These are phyloP conservation scores for Talaromyces sp. DNA, from an alignment of 2,329 filamentous ascomycete species.

Conservation along the genomic window DNA sequence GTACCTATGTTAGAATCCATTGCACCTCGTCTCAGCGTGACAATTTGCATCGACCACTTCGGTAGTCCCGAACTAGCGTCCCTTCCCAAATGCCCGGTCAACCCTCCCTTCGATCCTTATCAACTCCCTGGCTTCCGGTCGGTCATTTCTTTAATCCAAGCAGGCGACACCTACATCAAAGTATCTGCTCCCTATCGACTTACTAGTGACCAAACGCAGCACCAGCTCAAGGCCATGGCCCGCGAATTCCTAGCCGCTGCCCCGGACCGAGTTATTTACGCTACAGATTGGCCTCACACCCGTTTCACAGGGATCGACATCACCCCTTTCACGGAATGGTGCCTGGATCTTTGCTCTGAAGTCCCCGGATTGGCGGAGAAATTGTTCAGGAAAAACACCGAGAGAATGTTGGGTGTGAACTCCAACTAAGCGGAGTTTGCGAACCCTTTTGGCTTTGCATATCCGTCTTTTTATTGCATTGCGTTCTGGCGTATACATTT, in stretches of 20 bases:
- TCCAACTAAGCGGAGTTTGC: conserved; percentile 2
- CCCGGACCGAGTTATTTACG: conserved; percentile 57
- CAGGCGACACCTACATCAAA: conserved; percentile 59
- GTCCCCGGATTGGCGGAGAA: conserved; percentile 50
- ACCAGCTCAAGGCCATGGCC: conserved; percentile 53
- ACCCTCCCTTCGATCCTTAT: conserved; percentile 44
- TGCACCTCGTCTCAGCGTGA: conserved; percentile 53
- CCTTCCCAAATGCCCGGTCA: conserved; percentile 13
- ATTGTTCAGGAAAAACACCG: conserved; percentile 60
- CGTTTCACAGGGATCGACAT: conserved; percentile 62
- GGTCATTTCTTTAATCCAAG: conserved; percentile 51
- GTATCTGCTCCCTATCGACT: conserved; percentile 63
- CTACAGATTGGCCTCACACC: conserved; percentile 68
- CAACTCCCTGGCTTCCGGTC: conserved; percentile 54
- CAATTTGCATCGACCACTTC: conserved; percentile 64
- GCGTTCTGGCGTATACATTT: conserved; percentile 8
- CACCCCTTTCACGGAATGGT: conserved; percentile 56
- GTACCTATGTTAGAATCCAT: conserved; percentile 54
- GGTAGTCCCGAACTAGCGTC: conserved; percentile 50
- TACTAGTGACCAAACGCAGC: conserved; percentile 48
- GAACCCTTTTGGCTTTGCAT: background rate
- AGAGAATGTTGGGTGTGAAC: conserved; percentile 51
- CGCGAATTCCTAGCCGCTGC: conserved; percentile 53
- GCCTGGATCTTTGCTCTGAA: conserved; percentile 56
- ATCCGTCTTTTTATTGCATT: conserved; percentile 2